Percentiles rank a stretch among this genome's conserved stretches.
These are phyloP conservation scores for Talaromyces sp. DNA, from an alignment of 2,329 filamentous ascomycete genomes.

Conservation along the genomic window DNA sequence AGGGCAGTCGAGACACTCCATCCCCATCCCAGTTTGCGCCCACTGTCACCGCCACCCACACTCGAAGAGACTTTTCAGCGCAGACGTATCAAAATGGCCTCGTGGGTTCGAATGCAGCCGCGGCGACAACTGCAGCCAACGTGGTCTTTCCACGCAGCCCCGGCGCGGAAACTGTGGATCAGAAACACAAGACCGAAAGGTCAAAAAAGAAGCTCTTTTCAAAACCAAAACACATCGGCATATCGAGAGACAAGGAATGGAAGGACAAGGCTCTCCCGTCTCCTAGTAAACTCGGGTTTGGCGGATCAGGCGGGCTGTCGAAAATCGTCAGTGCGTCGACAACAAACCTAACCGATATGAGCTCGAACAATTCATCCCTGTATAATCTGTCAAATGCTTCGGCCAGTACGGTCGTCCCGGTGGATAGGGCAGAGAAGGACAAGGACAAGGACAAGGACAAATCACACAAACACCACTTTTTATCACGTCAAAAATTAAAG, in stretches of 20 bases:
- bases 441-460: conserved; percentile 39
- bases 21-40: conserved; percentile 25
- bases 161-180: conserved; percentile 20
- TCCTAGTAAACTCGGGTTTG: conserved; percentile 52
- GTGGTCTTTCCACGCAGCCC: conserved; percentile 53
- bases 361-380: conserved; percentile 52
- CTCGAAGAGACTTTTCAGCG: conserved; percentile 18
- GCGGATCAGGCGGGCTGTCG: conserved; percentile 49
- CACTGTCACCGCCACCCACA: conserved; percentile 17
- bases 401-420: conserved; percentile 56
- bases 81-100: conserved; percentile 47
- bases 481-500: conserved; percentile 63
- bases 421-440: conserved; percentile 37
- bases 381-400: conserved; percentile 61
- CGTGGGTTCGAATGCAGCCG: conserved; percentile 47
- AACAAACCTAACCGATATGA: conserved; percentile 54
- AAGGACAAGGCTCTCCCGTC: conserved; percentile 54
- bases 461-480: conserved; percentile 57
- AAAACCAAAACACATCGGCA: conserved; percentile 61
- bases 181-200: conserved; percentile 54
- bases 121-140: conserved; percentile 61
- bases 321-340: conserved; percentile 57
- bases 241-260: conserved; percentile 56
- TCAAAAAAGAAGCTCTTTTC: conserved; percentile 64
- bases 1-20: conserved; percentile 31